Evolutionary conservation across 2,329 filamentous ascomycete genomes (phyloP), one percentile per base, ranked within the genome.

Genomic region (Nothomitra cinnamomea): DNA sequence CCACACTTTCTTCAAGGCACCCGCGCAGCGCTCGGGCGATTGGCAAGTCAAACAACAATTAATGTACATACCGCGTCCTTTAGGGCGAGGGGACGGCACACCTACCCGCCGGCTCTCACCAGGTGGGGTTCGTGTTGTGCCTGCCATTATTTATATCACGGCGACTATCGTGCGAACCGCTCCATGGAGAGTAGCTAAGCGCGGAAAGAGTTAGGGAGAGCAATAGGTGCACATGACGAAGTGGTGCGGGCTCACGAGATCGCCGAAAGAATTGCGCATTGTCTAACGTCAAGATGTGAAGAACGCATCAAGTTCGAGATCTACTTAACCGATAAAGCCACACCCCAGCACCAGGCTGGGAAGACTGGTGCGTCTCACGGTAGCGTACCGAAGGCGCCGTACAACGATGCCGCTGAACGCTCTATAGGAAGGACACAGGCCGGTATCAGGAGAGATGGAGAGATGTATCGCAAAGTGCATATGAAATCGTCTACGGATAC

Each of bases 11-110:
- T 15, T 54, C 58, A 4, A 50, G 21, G n/a, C 50, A 13, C 28
- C 38, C 48, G 13, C 21, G 35, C 17, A 28, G 17, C 28, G 35
- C 15, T 54, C 22, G n/a, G 21, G 7, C 21, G 19, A 48, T 21
- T 21, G 3, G 22, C 41, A 45, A 3, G 3, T 21, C 8, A 17
- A 45, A 22, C 6, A 22, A 24, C 45, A 53, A 32, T 32, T 32
- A 10, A 32, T 32, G 28, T 53, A 64, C 70, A 59, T 63, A 73
- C 71, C 71, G 64, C 71, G 69, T 58, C 67, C 66, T 61, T 72
- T 72, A 58, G 70, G 65, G 61, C 70, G 70, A 7, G 71, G 70
- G 57, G 71, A 72, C 51, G 68, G 66, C 56, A 64, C 66, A 57
- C 63, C 65, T 19, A 17, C 45, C 55, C 68, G 69, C 63, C 69